Base-by-base conservation (phyloP, 2,329 filamentous ascomycete genomes). In the Ophiosphaerella korrae region DNA sequence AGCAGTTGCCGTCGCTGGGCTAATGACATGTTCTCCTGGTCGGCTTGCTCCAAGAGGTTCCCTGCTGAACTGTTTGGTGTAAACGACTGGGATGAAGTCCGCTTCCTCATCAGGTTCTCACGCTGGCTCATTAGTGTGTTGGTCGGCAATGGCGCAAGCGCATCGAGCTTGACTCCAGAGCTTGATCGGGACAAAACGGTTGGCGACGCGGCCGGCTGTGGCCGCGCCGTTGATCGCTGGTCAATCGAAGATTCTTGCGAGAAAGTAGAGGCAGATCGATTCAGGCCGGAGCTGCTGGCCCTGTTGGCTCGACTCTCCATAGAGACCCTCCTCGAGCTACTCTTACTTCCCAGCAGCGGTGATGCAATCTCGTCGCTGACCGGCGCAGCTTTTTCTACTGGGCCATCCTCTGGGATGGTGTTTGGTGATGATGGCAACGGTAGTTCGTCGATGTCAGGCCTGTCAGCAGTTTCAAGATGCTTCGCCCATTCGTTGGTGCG, bases 401-500 rank as follows among this genome's bases (percentile, higher is more conserved):
- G 57, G 33, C 62, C 62, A 9, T 67, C 62, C 26, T 77, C 71
- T 8, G 74, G 61, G 32, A 56, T 75, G 55, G 63, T 74, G 52
- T 61, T 80, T 71, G 55, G 80, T 66, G 69, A 80, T 58, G 62
- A 60, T 3, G 72, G 67, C 3, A 84, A 67, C 21, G 82, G 78
- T 11, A 89, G 71, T 2, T 85, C 82, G 7, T 90, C 87, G 0
- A 82, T 73, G 41, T 86, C 82, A 1, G 91, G 91, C 5, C 78
- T 76, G 13, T 97, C 92, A 6, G 93, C 92, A 36, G 83, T 78
- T 56, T 86, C 85, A 9, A 96, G 80, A 71, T 96, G 91, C 71
- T 96, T 97, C 0, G 92, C 91, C 93, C 93, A 97, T 75, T 97
- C 93, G 58, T 96, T 96, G 1, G 92, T 97, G 50, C 93, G 85